phyloP scores from a whole-genome alignment of 192 early-diverging fungal genomes.

The Piromyces sp. region DNA sequence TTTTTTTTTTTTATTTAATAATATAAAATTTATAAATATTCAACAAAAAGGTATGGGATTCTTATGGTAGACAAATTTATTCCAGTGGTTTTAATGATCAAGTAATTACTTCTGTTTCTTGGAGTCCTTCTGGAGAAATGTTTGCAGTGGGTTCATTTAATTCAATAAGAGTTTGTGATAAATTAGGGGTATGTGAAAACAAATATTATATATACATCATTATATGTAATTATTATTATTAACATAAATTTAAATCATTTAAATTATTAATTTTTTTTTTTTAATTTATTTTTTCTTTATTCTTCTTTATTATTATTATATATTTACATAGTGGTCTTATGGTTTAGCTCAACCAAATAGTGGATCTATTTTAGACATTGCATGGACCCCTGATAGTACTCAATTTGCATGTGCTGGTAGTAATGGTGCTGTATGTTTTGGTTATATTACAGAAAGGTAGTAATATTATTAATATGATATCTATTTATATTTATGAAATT shows the following conservation, averaged over 20 bases:
- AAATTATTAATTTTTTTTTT: too few species aligned
- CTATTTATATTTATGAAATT: too few species aligned
- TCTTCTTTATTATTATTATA: too few species aligned
- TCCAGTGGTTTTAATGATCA: slow-evolving; percentile 26
- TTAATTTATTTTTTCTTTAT: too few species aligned
- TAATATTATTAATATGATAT: neutral
- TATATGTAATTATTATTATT: neutral
- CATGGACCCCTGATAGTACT: slow-evolving; percentile 43
- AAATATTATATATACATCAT: neutral
- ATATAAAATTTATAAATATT: too few species aligned
- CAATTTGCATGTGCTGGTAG: slow-evolving; percentile 35
- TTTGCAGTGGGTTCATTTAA: slow-evolving; percentile 40
- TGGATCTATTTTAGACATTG: slow-evolving; percentile 32
- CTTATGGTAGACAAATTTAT: slow-evolving; percentile 29
- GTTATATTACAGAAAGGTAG: slow-evolving; percentile 27
- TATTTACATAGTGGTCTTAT: slow-evolving; percentile 42
- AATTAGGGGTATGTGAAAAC: slow-evolving; percentile 18
- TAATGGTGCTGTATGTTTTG: slow-evolving; percentile 29
- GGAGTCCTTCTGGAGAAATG: slow-evolving; percentile 35
- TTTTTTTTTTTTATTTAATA: too few species aligned
- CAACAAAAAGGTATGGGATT: slow-evolving; percentile 27
- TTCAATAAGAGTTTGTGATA: slow-evolving; percentile 29
- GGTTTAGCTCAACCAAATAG: slow-evolving; percentile 23
- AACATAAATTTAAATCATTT: too few species aligned
- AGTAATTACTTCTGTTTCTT: slow-evolving; percentile 31